phyloP scores from a whole-genome alignment of 495 filamentous ascomycete genomes.

The Neurospora terricola region DNA sequence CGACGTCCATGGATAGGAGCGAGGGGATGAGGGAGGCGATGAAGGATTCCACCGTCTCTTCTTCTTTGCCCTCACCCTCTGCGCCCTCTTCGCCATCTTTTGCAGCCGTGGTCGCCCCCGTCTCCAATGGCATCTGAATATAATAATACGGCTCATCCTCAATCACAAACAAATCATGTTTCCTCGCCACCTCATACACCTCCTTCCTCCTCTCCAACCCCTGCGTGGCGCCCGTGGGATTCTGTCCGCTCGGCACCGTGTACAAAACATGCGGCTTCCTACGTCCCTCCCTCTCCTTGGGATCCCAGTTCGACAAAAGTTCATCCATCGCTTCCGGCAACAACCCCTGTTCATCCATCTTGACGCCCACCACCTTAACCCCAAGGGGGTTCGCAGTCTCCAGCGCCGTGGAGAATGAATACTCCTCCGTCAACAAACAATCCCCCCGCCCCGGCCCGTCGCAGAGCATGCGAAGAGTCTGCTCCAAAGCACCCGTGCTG shows the following conservation, averaged over 20 bases:
- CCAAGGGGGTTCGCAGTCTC: constrained; percentile 76
- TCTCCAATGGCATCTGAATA: constrained; percentile 88
- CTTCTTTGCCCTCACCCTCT: neutral
- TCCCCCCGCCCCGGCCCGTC: constrained; percentile 52
- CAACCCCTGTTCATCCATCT: constrained; percentile 71
- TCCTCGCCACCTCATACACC: constrained; percentile 66
- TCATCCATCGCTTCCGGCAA: constrained; percentile 56
- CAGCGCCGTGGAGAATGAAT: constrained; percentile 72
- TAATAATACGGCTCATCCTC: constrained; percentile 98
- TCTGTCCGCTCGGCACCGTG: constrained; percentile 81
- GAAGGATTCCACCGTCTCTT: constrained; percentile 30
- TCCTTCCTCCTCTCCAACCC: constrained; percentile 50
- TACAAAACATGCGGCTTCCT: constrained; percentile 70
- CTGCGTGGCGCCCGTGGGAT: constrained; percentile 85
- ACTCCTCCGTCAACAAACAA: constrained; percentile 72
- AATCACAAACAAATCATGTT: constrained; percentile 78
- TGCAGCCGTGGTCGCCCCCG: constrained; percentile 15
- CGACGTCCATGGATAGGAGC: constrained; percentile 55
- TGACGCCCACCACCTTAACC: constrained; percentile 57
- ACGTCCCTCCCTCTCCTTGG: constrained; percentile 38
- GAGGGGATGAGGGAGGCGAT: constrained; percentile 44
- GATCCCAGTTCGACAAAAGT: constrained; percentile 59
- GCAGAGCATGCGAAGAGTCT: constrained; percentile 66
- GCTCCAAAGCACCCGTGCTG: constrained; percentile 68
- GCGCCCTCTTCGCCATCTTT: neutral